These are phyloP conservation scores for Oryza punctata DNA, from an alignment of 176 grass and related monocot genomes.

Conservation along the genomic window DNA sequence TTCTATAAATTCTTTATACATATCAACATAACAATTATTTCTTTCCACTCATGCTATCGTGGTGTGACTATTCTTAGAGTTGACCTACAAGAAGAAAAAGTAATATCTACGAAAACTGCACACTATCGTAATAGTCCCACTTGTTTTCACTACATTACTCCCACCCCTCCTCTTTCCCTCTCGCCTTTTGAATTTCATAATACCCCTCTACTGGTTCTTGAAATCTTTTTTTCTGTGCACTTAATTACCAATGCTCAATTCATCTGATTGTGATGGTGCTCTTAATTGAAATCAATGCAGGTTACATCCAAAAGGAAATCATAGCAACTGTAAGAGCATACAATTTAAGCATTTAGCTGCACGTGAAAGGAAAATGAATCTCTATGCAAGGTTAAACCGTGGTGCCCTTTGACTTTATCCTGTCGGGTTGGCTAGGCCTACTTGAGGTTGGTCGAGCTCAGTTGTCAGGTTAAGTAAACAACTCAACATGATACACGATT, in stretches of 20 bases:
- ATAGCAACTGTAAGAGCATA: slow-evolving; percentile 29
- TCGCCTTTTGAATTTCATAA: not conserved
- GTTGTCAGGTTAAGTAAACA: slow-evolving; percentile 53
- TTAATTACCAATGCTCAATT: slow-evolving; percentile 18
- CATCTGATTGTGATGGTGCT: not conserved
- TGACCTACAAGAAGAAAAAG: slow-evolving; percentile 82
- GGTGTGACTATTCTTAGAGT: slow-evolving; percentile 73
- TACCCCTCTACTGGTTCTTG: not conserved
- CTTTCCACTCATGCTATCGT: slow-evolving; percentile 55
- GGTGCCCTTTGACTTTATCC: slow-evolving; percentile 86
- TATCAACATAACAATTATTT: slow-evolving; percentile 61
- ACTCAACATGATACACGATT: slow-evolving; percentile 43
- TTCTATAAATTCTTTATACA: slow-evolving; percentile 31
- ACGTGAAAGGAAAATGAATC: slow-evolving; percentile 31
- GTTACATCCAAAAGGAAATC: slow-evolving; percentile 24
- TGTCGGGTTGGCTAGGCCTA: slow-evolving; percentile 37
- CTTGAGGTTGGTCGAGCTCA: slow-evolving; percentile 54
- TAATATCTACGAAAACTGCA: slow-evolving; percentile 47
- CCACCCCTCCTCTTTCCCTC: not conserved
- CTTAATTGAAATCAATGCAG: slow-evolving; percentile 35
- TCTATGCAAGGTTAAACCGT: slow-evolving; percentile 11
- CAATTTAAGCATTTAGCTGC: slow-evolving; percentile 33
- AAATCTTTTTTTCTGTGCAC: not conserved
- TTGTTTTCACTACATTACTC: slow-evolving; percentile 46
- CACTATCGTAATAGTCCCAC: slow-evolving; percentile 51